These are phyloP conservation scores for Termitomyces sp. DNA, from an alignment of 768 basidiomycete species.

Conservation along the genomic window DNA sequence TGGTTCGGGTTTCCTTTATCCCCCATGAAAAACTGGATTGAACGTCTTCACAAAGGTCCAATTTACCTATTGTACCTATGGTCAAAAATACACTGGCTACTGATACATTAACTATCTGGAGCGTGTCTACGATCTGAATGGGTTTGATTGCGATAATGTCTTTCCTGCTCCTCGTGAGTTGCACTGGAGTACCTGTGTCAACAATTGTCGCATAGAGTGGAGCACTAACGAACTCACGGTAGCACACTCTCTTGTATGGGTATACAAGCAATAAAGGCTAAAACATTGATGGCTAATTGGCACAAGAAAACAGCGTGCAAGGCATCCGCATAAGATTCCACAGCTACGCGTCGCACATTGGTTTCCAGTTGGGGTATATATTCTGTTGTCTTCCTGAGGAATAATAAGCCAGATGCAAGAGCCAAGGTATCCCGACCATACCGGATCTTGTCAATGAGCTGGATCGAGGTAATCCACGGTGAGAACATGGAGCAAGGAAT, in stretches of 20 bases:
- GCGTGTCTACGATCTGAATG: conserved; percentile 20
- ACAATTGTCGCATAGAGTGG: neutral
- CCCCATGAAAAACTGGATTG: neutral
- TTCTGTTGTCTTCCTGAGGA: conserved; percentile 58
- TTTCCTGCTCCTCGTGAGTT: conserved; percentile 58
- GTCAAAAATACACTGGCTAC: conserved; percentile 20
- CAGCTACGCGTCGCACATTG: conserved; percentile 50
- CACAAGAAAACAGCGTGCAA: conserved; percentile 80
- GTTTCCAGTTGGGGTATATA: conserved; percentile 66
- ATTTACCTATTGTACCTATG: neutral
- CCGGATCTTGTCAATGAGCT: conserved; percentile 76
- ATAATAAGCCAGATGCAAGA: neutral
- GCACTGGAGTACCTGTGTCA: conserved; percentile 34
- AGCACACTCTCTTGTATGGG: conserved; percentile 73
- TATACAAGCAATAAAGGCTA: conserved; percentile 63
- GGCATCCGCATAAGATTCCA: conserved; percentile 75
- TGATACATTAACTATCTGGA: conserved; percentile 21
- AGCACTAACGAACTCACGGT: conserved; percentile 36
- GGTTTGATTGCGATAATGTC: conserved; percentile 43
- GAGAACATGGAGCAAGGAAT: conserved; percentile 6
- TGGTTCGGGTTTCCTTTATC: neutral
- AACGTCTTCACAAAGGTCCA: neutral
- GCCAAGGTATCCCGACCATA: conserved; percentile 20
- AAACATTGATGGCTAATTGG: conserved; percentile 62
- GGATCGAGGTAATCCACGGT: conserved; percentile 8